phyloP scores from a whole-genome alignment of 129 eudicot species.

The Centella asiatica region DNA sequence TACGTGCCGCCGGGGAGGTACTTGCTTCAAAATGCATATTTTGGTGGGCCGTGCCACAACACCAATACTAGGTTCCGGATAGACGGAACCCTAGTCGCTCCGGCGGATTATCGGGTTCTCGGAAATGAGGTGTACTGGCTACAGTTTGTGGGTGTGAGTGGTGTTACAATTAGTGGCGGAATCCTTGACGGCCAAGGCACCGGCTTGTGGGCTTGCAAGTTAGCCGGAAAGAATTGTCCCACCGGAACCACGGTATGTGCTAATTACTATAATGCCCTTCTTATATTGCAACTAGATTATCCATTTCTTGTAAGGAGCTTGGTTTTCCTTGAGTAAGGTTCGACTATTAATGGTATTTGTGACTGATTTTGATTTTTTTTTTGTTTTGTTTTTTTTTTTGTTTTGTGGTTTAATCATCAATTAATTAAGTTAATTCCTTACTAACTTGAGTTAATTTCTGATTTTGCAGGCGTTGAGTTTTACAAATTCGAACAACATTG shows the following conservation, averaged over 20 bases:
- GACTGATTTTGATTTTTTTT: too few species aligned
- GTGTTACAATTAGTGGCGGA: constrained; percentile 1
- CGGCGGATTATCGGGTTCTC: not conserved
- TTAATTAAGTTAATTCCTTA: too few species aligned
- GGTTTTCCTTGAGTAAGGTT: too few species aligned
- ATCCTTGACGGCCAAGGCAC: constrained; percentile 5
- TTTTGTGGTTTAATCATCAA: too few species aligned
- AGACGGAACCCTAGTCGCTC: constrained; percentile 5
- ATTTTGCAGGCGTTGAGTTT: constrained; percentile 13
- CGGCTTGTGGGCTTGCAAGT: not conserved
- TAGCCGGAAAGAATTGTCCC: not conserved
- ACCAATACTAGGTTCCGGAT: not conserved
- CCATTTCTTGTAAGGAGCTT: too few species aligned
- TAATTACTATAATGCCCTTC: too few species aligned
- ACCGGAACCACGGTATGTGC: constrained; percentile 6
- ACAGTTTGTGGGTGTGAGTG: not conserved
- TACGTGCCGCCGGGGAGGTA: constrained; percentile 6
- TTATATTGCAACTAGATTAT: too few species aligned
- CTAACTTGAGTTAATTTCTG: not conserved
- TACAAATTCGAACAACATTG: constrained; percentile 33
- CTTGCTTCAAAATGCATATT: not conserved
- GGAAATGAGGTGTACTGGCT: not conserved
- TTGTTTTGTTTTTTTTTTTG: too few species aligned
- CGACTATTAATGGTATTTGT: too few species aligned
- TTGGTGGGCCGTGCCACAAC: not conserved